Evolutionary conservation across 2,329 filamentous ascomycete genomes (phyloP), one percentile per base, ranked within the genome.

Genomic region (Lachnellula suecica): DNA sequence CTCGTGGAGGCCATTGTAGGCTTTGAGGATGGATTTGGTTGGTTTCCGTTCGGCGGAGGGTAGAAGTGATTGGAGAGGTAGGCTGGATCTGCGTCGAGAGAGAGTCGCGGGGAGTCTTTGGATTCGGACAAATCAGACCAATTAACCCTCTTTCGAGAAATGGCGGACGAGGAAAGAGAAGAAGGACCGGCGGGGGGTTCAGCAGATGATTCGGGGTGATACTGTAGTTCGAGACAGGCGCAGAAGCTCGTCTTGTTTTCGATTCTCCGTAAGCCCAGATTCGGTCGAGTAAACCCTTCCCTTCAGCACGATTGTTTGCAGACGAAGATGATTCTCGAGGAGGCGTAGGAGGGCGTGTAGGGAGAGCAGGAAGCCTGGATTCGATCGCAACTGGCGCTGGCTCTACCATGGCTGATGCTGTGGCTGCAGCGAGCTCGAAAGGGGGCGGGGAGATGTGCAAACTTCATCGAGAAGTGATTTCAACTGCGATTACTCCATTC

Each of bases 11-110:
- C 56, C 61, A 49, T 77, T 70, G 2, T 79, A 81, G 20, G 84
- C 79, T 69, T 99, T 99, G 54, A 99, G 79, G 48, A 99, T 99
- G 3, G 85, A 87, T 63, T 85, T 87, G n/a, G 79, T 68, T 5
- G 83, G 80, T 58, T 76, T 80, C 41, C 72, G 75, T 57, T 81
- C 74, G 55, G 62, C 59, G 34, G 63, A 68, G 9, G 64, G 58
- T 20, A 56, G 56, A 13, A 66, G 47, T 41, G 57, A 62, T 20
- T 59, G 60, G 31, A 51, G 51, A 5, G 46, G 46, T 24, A 48
- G 50, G 29, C 27, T 40, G 11, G 24, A 7, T 13, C 56, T 57
- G 17, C 54, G 24, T 62, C 52, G 19, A 53, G 47, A 13, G 52
- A 52, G 19, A 50, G 43, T 29, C 43, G 55, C 41, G 72, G 73